These are phyloP conservation scores for Pseudogymnoascus sp. DNA, from an alignment of 2,329 filamentous ascomycete genomes.

Conservation along the genomic window DNA sequence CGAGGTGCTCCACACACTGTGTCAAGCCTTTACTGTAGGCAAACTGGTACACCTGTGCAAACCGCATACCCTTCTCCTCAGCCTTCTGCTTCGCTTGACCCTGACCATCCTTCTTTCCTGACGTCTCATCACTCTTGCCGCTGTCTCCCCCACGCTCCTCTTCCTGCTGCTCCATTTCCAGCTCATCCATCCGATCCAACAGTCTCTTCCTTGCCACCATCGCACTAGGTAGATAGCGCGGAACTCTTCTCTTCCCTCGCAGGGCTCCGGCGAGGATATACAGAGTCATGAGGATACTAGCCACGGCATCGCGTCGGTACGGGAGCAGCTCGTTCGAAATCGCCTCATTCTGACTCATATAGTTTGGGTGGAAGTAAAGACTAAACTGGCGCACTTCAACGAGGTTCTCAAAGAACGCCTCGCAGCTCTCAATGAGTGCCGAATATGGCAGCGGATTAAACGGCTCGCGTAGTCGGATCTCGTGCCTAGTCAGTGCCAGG, in stretches of 20 bases:
- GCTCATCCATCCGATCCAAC: constrained; percentile 40
- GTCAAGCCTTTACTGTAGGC: constrained; percentile 46
- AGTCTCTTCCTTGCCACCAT: constrained; percentile 44
- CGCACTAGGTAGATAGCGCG: constrained; percentile 48
- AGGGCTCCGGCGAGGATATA: constrained; percentile 50
- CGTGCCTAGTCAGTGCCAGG: constrained; percentile 48
- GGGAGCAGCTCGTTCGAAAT: constrained; percentile 41
- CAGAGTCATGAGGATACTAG: constrained; percentile 47
- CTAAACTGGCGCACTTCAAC: constrained; percentile 49
- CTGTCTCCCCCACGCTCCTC: background rate
- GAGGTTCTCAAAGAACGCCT: constrained; percentile 51
- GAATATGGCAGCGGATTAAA: constrained; percentile 50
- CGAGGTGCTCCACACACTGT: constrained; percentile 43
- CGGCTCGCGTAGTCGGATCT: constrained; percentile 48
- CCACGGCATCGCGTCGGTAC: constrained; percentile 48
- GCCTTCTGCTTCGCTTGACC: constrained; percentile 40
- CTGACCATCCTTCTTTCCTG: constrained; percentile 21
- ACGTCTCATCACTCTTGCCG: constrained; percentile 21
- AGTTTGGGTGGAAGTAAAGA: constrained; percentile 47
- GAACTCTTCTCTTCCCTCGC: constrained; percentile 40
- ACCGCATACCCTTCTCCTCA: constrained; percentile 36
- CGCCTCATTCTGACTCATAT: constrained; percentile 41
- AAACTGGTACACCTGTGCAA: constrained; percentile 50
- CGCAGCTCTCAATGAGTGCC: constrained; percentile 45
- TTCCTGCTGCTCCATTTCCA: constrained; percentile 33